Conservation (phyloP, 306 rosid species). For the Prunus davidiana region DNA sequence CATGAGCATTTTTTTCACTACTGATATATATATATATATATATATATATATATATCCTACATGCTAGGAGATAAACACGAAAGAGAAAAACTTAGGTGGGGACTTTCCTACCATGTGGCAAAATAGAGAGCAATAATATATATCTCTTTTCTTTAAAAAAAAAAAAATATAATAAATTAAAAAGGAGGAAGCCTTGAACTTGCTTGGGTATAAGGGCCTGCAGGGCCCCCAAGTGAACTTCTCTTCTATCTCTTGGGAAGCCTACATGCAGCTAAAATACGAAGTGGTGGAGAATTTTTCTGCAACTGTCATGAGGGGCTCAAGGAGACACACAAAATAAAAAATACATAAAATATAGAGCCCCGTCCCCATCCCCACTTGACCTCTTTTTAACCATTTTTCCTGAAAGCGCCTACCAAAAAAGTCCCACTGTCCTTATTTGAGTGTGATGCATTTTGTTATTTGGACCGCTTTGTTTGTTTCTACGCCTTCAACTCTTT, state of each 20-base stretch:
- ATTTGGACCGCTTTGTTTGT: neutral
- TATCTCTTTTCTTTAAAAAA: too few relatives aligned
- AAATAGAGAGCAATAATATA: too few relatives aligned
- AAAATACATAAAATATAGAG: neutral
- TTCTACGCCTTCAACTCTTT: too few relatives aligned
- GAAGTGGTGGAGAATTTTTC: constrained; percentile 1
- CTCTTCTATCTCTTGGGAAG: neutral
- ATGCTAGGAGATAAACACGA: too few relatives aligned
- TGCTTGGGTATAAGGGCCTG: too few relatives aligned
- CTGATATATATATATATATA: too few relatives aligned
- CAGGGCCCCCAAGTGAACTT: constrained; percentile 11
- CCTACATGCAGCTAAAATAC: constrained; percentile 34
- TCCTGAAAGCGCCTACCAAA: neutral
- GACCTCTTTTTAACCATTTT: constrained; percentile 7
- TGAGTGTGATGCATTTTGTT: constrained; percentile 3
- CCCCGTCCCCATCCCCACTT: constrained; percentile 16
- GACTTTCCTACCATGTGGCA: too few relatives aligned
- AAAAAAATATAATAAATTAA: too few relatives aligned
- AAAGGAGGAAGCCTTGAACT: too few relatives aligned
- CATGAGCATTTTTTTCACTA: too few relatives aligned
- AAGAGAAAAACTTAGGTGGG: too few relatives aligned
- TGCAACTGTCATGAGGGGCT: constrained; percentile 20
- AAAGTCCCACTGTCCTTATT: neutral
- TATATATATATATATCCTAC: too few relatives aligned
- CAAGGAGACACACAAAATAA: constrained; percentile 23